phyloP scores from a whole-genome alignment of 1,284 basidiomycete species.

The Ceratobasidium sp. region DNA sequence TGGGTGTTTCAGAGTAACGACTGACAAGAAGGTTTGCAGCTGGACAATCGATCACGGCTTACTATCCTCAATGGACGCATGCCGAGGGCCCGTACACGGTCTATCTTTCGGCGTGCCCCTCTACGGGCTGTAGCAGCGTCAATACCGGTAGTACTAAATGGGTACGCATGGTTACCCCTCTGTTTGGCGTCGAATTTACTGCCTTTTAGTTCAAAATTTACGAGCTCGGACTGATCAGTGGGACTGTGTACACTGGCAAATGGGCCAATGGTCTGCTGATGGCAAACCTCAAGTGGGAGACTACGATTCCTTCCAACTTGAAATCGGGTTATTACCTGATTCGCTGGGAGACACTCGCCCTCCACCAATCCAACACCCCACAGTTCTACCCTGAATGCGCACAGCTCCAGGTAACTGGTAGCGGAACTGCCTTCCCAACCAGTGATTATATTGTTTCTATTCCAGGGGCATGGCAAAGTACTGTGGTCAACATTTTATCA shows the following conservation, averaged over 20 bases:
- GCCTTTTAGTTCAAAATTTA: conserved; percentile 43
- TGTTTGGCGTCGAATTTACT: not conserved
- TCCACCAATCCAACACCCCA: conserved; percentile 49
- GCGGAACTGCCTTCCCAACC: conserved; percentile 30
- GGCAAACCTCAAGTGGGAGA: conserved; percentile 47
- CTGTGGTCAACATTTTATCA: not conserved
- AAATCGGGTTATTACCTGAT: conserved; percentile 46
- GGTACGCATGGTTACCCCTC: not conserved
- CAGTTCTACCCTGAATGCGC: no score
- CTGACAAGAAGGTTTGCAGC: conserved; percentile 9
- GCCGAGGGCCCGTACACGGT: conserved; percentile 47
- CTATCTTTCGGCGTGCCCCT: conserved; percentile 47
- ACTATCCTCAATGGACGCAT: conserved; percentile 49
- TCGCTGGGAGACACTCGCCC: conserved; percentile 45
- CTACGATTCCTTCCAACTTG: conserved; percentile 46
- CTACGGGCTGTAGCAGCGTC: conserved; percentile 51
- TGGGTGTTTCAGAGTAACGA: no score
- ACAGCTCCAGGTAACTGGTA: no score
- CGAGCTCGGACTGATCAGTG: conserved; percentile 48
- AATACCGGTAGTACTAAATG: conserved; percentile 47
- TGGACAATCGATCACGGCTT: conserved; percentile 41
- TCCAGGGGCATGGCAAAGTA: conserved; percentile 57
- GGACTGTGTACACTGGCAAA: conserved; percentile 46
- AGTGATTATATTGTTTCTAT: conserved; percentile 57
- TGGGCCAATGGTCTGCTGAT: conserved; percentile 49